Evolutionary conservation across 148 eudicot genomes (phyloP), one percentile per base, ranked within the genome.

Genomic region (Diospyros lotus): DNA sequence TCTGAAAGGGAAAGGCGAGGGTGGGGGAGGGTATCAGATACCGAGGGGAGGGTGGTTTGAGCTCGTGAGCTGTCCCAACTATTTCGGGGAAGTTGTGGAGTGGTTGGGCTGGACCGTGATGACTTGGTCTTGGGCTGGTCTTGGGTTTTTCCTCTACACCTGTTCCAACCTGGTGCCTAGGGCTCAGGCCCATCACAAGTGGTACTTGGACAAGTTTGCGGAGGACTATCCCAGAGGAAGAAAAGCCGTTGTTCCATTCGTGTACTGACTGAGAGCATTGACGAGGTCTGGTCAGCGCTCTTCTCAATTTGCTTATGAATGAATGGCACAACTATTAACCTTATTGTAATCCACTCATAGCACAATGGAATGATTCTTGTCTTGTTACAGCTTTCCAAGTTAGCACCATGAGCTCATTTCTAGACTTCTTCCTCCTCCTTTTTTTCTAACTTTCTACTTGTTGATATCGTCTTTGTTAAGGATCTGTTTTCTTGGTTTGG

Each of bases 41-140:
- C 98, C 98, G 0, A 84, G 65, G 18, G 96, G 97, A 10, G 96
- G 97, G 79, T 66, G 69, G 58, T 95, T 92, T 81, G 96, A 89
- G 84, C 56, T 72, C 78, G 91, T 95, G 15, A 90, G 94, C 14
- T 90, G 98, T 40, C 89, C 96, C 0, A 94, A 94, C 72, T 94
- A 94, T 82, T 86, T 94, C 6, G 96, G 98, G n/a, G 98, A 94
- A 84, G 75, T 92, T 11, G 72, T 89, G 70, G 98, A 94, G 88
- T 94, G 98, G 98, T 77, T 84, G 79, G 97, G 96, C 46, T 94
- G 97, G 97, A 84, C 89, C 18, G 2, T 94, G 18, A 89, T 92
- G 93, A 87, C 84, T 10, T 86, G 91, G 85, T 89, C 97, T 44
- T 91, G 93, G 96, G 89, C 88, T 12, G 96, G 96, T 64, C n/a